Conservation (phyloP, 2,329 filamentous ascomycete genomes). For the Hypoxylon sp. region DNA sequence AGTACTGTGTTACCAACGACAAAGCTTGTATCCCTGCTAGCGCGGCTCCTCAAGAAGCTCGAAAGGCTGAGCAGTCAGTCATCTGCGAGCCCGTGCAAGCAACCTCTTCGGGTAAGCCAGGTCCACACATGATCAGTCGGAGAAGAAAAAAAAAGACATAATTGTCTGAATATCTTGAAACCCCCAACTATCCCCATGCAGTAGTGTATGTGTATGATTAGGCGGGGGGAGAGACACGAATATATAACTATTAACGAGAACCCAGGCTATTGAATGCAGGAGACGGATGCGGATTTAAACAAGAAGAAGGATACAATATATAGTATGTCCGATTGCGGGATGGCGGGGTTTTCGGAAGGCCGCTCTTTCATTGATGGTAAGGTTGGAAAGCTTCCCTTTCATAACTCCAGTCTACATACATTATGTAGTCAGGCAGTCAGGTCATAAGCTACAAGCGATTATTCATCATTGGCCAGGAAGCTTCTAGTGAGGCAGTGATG, state of each 20-base stretch:
- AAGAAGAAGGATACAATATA: background rate
- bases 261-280: background rate
- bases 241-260: slow-evolving; percentile 1
- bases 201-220: background rate
- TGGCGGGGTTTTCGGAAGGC: slow-evolving; percentile 31
- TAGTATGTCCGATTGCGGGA: slow-evolving; percentile 38
- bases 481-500: slow-evolving; percentile 23
- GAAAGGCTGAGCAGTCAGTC: slow-evolving; percentile 41
- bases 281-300: slow-evolving; percentile 30
- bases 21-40: slow-evolving; percentile 38
- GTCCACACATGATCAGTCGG: slow-evolving; percentile 30
- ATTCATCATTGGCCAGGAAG: slow-evolving; percentile 31
- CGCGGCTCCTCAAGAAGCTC: slow-evolving; percentile 42
- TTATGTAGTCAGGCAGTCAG: background rate
- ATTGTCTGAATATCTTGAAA: background rate
- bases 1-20: slow-evolving; percentile 13
- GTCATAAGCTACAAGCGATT: slow-evolving; percentile 14
- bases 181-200: background rate
- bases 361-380: slow-evolving; percentile 16
- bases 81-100: slow-evolving; percentile 27
- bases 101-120: slow-evolving; percentile 26
- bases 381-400: slow-evolving; percentile 20
- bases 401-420: slow-evolving; percentile 5
- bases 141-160: background rate
- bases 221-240: slow-evolving; percentile 3